phyloP scores from a whole-genome alignment of 2,329 filamentous ascomycete species.

The Lecanoromycetidae sp. region DNA sequence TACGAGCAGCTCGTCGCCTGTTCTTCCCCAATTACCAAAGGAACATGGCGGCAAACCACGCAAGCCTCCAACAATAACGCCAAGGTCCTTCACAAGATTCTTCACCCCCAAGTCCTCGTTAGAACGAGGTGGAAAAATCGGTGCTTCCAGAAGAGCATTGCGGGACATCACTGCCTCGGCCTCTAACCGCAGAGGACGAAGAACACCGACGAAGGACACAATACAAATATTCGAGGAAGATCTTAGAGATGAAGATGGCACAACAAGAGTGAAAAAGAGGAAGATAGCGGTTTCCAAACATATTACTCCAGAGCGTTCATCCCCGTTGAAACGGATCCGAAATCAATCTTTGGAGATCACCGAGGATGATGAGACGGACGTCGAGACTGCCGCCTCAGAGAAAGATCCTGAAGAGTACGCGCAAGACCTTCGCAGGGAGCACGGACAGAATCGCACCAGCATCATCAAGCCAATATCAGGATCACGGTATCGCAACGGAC shows the following conservation, averaged over 20 bases:
- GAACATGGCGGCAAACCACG: constrained; percentile 18
- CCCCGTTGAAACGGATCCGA: constrained; percentile 16
- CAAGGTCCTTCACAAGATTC: constrained; percentile 39
- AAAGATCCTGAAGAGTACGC: not conserved
- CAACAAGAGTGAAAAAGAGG: constrained; percentile 5
- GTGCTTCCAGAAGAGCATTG: constrained; percentile 34
- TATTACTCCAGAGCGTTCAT: constrained; percentile 14
- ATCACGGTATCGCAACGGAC: not conserved
- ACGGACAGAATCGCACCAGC: not conserved
- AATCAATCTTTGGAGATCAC: constrained; percentile 7
- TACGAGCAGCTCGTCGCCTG: constrained; percentile 6
- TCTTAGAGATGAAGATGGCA: not conserved
- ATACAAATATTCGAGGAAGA: not conserved
- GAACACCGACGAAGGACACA: constrained; percentile 4
- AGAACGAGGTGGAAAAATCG: constrained; percentile 26
- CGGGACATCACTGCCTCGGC: constrained; percentile 33
- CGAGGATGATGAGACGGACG: constrained; percentile 2
- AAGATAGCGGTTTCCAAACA: constrained; percentile 6
- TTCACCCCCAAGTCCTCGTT: constrained; percentile 37
- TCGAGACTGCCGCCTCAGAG: not conserved
- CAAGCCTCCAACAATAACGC: constrained; percentile 38
- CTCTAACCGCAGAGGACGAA: constrained; percentile 25
- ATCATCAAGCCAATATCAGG: not conserved
- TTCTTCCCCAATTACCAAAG: constrained; percentile 1
- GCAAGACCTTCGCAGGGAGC: not conserved